These are phyloP conservation scores for Malassezia caprae DNA, from an alignment of 1,284 basidiomycete species.

Conservation along the genomic window DNA sequence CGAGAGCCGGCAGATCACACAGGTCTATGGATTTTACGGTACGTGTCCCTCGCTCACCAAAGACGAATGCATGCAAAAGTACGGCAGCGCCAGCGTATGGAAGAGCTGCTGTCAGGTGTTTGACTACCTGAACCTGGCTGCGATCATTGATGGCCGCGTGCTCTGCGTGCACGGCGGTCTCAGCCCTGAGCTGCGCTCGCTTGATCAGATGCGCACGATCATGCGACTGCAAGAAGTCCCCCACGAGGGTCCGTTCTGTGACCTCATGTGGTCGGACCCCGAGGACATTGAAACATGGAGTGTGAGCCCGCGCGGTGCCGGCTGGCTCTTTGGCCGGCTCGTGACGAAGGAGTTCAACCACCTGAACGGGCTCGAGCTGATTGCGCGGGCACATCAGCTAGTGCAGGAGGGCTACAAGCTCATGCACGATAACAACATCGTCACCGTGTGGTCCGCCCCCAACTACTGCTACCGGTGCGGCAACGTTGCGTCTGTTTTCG, in stretches of 20 bases:
- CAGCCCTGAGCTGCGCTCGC: slow-evolving; percentile 78
- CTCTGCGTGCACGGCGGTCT: slow-evolving; percentile 82
- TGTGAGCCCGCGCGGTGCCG: slow-evolving; percentile 83
- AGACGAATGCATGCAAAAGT: slow-evolving; percentile 55
- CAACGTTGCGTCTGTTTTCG: slow-evolving; percentile 47
- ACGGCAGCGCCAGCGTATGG: slow-evolving; percentile 64
- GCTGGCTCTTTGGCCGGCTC: slow-evolving; percentile 82
- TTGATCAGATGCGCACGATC: slow-evolving; percentile 59
- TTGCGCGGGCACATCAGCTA: slow-evolving; percentile 85
- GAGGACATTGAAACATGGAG: slow-evolving; percentile 94
- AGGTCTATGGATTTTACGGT: slow-evolving; percentile 98
- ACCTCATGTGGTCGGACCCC: slow-evolving; percentile 60
- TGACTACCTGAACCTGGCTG: slow-evolving; percentile 84
- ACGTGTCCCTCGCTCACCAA: slow-evolving; percentile 26
- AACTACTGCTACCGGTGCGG: slow-evolving; percentile 44
- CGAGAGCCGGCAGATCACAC: slow-evolving; percentile 89
- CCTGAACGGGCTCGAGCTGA: slow-evolving; percentile 69
- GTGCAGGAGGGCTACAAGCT: slow-evolving; percentile 57
- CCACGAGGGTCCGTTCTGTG: slow-evolving; percentile 90
- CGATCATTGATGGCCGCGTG: slow-evolving; percentile 82
- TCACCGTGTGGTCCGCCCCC: slow-evolving; percentile 37
- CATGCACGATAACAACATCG: slow-evolving; percentile 34
- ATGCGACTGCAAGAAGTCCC: slow-evolving; percentile 89
- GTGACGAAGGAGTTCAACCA: slow-evolving; percentile 92
- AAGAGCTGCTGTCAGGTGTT: slow-evolving; percentile 66